A percentile compares a stretch with the other conserved stretches of the same genome.
These are phyloP conservation scores for Austroboletus novae-zelandiae DNA, from an alignment of 1,284 basidiomycete species.

Conservation along the genomic window DNA sequence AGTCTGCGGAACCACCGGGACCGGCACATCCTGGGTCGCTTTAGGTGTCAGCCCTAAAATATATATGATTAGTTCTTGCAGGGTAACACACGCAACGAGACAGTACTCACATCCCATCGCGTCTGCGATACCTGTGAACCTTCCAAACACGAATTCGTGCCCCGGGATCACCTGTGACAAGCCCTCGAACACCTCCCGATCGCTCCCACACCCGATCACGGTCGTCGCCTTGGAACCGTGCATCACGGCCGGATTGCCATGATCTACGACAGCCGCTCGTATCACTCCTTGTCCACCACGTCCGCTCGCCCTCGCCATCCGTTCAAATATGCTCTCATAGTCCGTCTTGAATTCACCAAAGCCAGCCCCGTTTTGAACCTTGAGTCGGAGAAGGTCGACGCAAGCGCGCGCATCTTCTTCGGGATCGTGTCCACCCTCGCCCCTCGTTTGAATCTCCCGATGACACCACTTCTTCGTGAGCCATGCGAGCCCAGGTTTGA, in stretches of 20 bases:
- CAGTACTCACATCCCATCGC: conserved; percentile 69
- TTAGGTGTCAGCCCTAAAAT: conserved; percentile 59
- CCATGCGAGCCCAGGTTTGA: conserved; percentile 92
- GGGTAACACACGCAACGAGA: background rate
- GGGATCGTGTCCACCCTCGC: conserved; percentile 84
- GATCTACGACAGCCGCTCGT: conserved; percentile 76
- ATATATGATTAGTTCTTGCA: background rate
- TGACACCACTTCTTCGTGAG: conserved; percentile 88
- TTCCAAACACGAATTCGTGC: conserved; percentile 80
- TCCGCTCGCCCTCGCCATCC: conserved; percentile 58
- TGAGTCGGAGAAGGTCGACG: conserved; percentile 77
- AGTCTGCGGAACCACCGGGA: conserved; percentile 25
- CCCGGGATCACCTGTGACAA: conserved; percentile 57
- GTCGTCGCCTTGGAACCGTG: conserved; percentile 81
- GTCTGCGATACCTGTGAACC: conserved; percentile 77
- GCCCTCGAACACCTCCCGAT: conserved; percentile 72
- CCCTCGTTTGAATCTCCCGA: conserved; percentile 78
- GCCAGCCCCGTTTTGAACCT: conserved; percentile 72
- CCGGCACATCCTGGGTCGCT: conserved; percentile 37
- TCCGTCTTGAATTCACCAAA: conserved; percentile 87
- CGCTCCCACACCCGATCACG: conserved; percentile 66
- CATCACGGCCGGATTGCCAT: conserved; percentile 78
- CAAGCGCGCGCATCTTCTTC: conserved; percentile 90
- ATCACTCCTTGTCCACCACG: conserved; percentile 44
- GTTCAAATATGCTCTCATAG: conserved; percentile 83